Conservation (phyloP, 371 early-diverging fungal genomes). For the Mucor racemosus region DNA sequence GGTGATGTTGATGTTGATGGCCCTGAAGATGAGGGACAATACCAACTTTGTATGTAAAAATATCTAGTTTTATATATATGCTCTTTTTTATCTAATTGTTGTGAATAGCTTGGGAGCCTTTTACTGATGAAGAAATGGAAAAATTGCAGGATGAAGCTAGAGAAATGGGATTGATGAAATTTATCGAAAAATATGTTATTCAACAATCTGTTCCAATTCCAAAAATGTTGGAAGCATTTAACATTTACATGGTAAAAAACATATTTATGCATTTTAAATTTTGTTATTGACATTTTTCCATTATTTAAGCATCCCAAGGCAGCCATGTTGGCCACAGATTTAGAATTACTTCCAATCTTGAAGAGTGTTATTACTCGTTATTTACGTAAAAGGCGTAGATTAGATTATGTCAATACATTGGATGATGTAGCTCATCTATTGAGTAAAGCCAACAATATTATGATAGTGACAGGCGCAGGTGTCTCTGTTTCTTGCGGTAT, state of each 20-base stretch:
- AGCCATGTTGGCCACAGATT: conserved; percentile 36
- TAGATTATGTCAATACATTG: conserved; percentile 67
- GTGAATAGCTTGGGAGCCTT: conserved; percentile 43
- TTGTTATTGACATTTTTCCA: too few relatives aligned
- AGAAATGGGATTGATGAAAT: conserved; percentile 50
- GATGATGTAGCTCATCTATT: conserved; percentile 78
- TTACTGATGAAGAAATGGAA: conserved; percentile 44
- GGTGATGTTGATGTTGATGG: conserved; percentile 41
- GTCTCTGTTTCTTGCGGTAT: conserved; percentile 96
- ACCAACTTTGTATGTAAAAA: conserved; percentile 20
- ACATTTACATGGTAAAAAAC: conserved; percentile 39
- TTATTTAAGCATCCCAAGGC: conserved; percentile 41
- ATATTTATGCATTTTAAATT: not conserved
- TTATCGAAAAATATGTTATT: conserved; percentile 60
- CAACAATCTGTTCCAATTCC: conserved; percentile 51
- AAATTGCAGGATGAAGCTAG: conserved; percentile 39
- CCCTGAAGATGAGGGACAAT: conserved; percentile 33
- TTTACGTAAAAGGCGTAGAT: conserved; percentile 62
- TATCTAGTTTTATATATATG: too few relatives aligned
- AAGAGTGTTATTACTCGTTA: conserved; percentile 54
- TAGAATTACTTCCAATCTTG: conserved; percentile 59
- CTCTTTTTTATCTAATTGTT: not conserved
- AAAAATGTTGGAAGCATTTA: conserved; percentile 62
- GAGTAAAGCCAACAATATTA: conserved; percentile 69
- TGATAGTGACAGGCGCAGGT: conserved; percentile 95